Conservation (phyloP, 164 flowering plant genomes). For the Nelumbo lutea region DNA sequence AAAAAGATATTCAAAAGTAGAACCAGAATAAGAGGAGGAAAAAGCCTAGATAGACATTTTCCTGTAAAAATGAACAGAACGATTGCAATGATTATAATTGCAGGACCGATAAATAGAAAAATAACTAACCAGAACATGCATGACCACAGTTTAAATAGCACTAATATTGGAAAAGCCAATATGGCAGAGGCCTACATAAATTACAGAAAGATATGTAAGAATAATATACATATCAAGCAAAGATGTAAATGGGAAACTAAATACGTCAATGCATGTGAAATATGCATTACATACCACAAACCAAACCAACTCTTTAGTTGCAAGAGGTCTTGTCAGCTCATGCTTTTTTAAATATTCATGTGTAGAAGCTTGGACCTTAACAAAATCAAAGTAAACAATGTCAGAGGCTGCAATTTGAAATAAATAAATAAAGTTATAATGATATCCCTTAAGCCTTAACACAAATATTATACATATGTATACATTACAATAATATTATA, state of each 20-base stretch:
- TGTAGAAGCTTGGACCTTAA: constrained; percentile 48
- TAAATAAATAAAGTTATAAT: background rate
- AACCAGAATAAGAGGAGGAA: background rate
- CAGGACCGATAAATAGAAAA: background rate
- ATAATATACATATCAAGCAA: background rate
- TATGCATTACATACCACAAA: constrained; percentile 48
- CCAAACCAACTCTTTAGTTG: constrained; percentile 80
- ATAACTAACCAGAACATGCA: constrained; percentile 48
- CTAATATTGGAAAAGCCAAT: constrained; percentile 60
- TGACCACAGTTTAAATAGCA: constrained; percentile 34
- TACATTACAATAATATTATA: too few species aligned
- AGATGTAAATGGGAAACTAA: background rate
- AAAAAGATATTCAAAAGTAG: background rate
- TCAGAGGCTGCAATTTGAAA: background rate
- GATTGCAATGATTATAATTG: background rate
- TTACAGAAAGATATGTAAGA: background rate
- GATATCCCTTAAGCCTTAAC: background rate
- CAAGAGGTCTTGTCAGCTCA: constrained; percentile 64
- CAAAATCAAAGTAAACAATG: constrained; percentile 3
- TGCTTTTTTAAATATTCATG: constrained; percentile 48
- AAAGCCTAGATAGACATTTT: background rate
- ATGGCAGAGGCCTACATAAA: constrained; percentile 70
- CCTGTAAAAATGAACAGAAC: background rate
- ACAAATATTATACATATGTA: background rate
- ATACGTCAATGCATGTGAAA: background rate